phyloP scores from a whole-genome alignment of 2,329 filamentous ascomycete species.

The Colletotrichum karsti region DNA sequence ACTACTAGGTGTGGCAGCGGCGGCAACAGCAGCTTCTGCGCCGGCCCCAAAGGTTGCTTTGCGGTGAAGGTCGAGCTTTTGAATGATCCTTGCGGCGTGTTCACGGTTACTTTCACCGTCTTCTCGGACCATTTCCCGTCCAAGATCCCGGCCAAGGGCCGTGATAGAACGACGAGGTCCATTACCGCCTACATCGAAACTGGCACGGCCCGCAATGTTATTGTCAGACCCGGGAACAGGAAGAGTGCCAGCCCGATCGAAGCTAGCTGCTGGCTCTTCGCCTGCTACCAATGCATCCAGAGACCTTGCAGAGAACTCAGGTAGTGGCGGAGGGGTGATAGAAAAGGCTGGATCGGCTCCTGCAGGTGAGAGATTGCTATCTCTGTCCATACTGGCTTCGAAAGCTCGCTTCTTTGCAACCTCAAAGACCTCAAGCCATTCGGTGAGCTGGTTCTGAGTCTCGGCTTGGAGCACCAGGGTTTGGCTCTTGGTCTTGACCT shows the following conservation, averaged over 20 bases:
- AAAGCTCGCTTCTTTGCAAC: constrained; percentile 92
- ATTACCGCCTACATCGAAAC: constrained; percentile 71
- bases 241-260: constrained; percentile 72
- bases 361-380: constrained; percentile 54
- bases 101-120: constrained; percentile 82
- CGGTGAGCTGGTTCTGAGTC: constrained; percentile 88
- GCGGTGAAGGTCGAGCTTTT: constrained; percentile 89
- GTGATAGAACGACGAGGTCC: constrained; percentile 65
- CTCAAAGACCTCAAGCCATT: constrained; percentile 95
- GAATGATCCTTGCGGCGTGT: constrained; percentile 88
- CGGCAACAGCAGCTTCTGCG: constrained; percentile 45
- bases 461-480: constrained; percentile 92
- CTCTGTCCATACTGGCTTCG: constrained; percentile 71
- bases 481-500: constrained; percentile 97
- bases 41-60: constrained; percentile 71
- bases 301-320: constrained; percentile 87
- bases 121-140: constrained; percentile 60
- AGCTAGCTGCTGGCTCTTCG: constrained; percentile 49
- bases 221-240: constrained; percentile 70
- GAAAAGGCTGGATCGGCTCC: constrained; percentile 82
- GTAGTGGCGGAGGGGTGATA: constrained; percentile 86
- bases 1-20: constrained; percentile 48
- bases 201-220: constrained; percentile 66
- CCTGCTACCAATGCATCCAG: constrained; percentile 70
- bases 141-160: constrained; percentile 54